Evolutionary conservation across 768 basidiomycete genomes (phyloP).

Genomic region (Leucocoprinus leucothites): DNA sequence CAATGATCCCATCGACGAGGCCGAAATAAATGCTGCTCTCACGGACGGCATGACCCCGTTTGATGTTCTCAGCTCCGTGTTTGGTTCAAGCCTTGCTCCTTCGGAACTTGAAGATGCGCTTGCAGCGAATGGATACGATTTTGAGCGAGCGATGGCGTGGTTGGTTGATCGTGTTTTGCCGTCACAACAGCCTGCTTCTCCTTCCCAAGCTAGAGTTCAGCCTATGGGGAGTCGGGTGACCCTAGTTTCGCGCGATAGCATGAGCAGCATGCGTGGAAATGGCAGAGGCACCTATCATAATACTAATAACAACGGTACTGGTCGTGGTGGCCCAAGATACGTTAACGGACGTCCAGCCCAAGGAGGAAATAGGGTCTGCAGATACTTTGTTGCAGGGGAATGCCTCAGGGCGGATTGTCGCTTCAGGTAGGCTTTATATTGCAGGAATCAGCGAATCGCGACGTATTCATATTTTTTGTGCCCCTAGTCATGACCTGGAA

Average conservation of each 20-base stretch:
- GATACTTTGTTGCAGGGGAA: conserved; percentile 96
- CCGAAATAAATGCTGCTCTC: conserved; percentile 56
- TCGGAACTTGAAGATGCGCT: conserved; percentile 94
- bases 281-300: conserved; percentile 27
- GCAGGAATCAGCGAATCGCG: neutral
- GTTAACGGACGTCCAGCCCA: conserved; percentile 54
- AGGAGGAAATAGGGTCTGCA: conserved; percentile 80
- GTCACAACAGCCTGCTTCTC: conserved; percentile 22
- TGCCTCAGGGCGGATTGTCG: conserved; percentile 95
- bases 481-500: conserved; percentile 84
- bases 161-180: conserved; percentile 74
- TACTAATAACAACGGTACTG: conserved; percentile 23
- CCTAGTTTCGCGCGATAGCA: conserved; percentile 56
- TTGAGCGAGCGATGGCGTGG: conserved; percentile 94
- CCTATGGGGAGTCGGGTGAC: conserved; percentile 67
- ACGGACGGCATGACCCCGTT: conserved; percentile 97
- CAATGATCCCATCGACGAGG: conserved; percentile 28
- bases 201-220: conserved; percentile 53
- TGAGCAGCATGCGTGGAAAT: conserved; percentile 31
- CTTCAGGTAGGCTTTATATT: conserved; percentile 69
- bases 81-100: conserved; percentile 85
- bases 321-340: conserved; percentile 36
- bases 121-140: conserved; percentile 84
- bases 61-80: conserved; percentile 92
- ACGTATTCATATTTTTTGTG: conserved; percentile 9